Base-by-base conservation (phyloP, 768 basidiomycete species). In the Ephemerocybe angulata region DNA sequence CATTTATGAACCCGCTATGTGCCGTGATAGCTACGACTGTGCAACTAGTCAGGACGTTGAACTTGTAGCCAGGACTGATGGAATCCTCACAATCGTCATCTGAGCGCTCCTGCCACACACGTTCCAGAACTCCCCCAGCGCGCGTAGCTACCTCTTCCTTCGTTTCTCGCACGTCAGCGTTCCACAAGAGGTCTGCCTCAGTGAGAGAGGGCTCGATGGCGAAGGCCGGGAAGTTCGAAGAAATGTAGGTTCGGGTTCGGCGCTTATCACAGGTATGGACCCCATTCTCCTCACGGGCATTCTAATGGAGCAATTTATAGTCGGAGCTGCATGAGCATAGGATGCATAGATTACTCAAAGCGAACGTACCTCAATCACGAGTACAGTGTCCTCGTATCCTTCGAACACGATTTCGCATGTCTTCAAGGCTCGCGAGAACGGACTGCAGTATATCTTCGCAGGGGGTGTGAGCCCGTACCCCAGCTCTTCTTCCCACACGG, bases 201-300 rank as follows among this genome's bases (percentile, higher is more conserved):
- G 76, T 67, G 51, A 91, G 80, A 0, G 75, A 79, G 1, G 65
- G 63, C 60, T 90, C 86, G 42, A 88, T 76, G 7, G 50, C 58
- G 62, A 84, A 84, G 4, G 68, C 64, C 0, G 84, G 82, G 62
- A 81, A 88, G 5, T 73, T 60, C 0, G 55, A 53, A 0, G 65
- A 60, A 56, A 90, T 84, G 52, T 79, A 74, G 4, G 60, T 54
- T 7, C 50, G 30, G 0, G 79, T 73, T 29, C 69, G 72, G 19
- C 74, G 72, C 58, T 79, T 77, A 66, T 91, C 88, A 61, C 87
- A 89, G 0, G 87, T 88, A 55, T 89, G 87, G 1, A 80, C 76
- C 0, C 87, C 82, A 55, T 81, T 79, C 56, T 76, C 76, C 65
- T 91, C 89, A 28, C 88, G 80, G 46, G 82, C 78, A 56, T 85